Base-by-base conservation (phyloP, 1,139 yeast genomes). In the Suhomyces yuchorum region DNA sequence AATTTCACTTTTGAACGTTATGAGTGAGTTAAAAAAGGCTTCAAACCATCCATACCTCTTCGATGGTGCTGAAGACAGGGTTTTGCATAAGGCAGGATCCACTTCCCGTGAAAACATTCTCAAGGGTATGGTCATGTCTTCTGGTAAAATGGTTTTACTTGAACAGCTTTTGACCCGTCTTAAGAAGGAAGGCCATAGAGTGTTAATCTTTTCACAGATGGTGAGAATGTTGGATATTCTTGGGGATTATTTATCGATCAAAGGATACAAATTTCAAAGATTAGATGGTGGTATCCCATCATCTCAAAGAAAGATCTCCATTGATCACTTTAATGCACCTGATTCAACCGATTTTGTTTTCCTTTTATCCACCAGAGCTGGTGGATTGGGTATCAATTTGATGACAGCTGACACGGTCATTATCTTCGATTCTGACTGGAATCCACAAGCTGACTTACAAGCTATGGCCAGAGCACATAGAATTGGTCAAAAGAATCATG, bases 401-500 rank as follows among this genome's bases (percentile, higher is more conserved):
- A 93, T 92, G 98, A 93, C 99, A 5, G 99, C 99, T 3, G 99
- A 93, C 63, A 93, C 99, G 4, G 99, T 93, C 32, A 89, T 93
- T 57, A 91, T 93, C 39, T 93, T 93, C 69, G 99, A 93, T 70
- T 88, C 97, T 11, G 99, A 93, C 72, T 93, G 99, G 99, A 93
- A 93, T 63, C 98, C 98, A 1, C 98, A 93, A 68, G 98, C 98
- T 1, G 99, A 92, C 77, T 73, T 92, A 57, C 98, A 93, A 70
- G 99, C 99, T 4, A 95, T 95, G 99, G 99, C 99, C 0, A 84
- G 99, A 70, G 99, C 99, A 3, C 99, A 93, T 70, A 85, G 99
- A 75, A 93, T 93, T 62, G 99, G 99, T 14, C 99, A 93, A 67
- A 93, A 93, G 67, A 91, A 89, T 59, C 99, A 93, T 68, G 99